Conservation (phyloP, 805 yeast species). For the Candida insectalens region DNA sequence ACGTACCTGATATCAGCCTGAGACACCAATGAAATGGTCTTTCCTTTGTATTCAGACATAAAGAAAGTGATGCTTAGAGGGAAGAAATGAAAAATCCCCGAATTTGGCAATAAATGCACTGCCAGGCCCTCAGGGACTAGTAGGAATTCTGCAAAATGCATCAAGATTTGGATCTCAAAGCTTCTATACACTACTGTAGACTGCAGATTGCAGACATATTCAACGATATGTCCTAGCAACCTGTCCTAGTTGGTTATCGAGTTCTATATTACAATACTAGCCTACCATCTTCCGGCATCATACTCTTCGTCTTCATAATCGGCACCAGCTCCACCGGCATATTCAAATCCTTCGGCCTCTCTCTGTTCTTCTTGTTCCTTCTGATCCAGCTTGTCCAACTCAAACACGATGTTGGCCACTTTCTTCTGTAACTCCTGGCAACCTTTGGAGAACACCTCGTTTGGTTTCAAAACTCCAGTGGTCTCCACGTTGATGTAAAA, state of each 20-base stretch:
- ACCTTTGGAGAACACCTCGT: slow-evolving; percentile 81
- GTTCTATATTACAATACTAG: no score
- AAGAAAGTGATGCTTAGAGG: no score
- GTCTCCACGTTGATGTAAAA: slow-evolving; percentile 90
- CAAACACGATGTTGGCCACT: slow-evolving; percentile 77
- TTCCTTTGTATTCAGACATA: slow-evolving; percentile 92
- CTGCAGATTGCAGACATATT: no score
- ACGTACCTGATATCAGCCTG: slow-evolving; percentile 72
- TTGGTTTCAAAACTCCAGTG: slow-evolving; percentile 80
- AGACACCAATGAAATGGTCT: slow-evolving; percentile 73
- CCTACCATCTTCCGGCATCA: slow-evolving; percentile 6
- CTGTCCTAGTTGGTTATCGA: no score
- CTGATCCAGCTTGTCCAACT: slow-evolving; percentile 40
- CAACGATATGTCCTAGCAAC: no score
- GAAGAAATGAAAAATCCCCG: no score
- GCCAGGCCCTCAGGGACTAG: background rate
- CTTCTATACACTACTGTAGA: no score
- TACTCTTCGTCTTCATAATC: slow-evolving; percentile 4
- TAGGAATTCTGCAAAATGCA: no score
- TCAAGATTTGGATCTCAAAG: no score
- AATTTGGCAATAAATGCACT: background rate
- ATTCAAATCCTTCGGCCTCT: slow-evolving; percentile 1
- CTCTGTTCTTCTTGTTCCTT: slow-evolving; percentile 19
- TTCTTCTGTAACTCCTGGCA: slow-evolving; percentile 81
- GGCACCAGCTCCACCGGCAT: slow-evolving; percentile 9